phyloP scores from a whole-genome alignment of 805 yeast genomes.

The Candida tallmaniae region DNA sequence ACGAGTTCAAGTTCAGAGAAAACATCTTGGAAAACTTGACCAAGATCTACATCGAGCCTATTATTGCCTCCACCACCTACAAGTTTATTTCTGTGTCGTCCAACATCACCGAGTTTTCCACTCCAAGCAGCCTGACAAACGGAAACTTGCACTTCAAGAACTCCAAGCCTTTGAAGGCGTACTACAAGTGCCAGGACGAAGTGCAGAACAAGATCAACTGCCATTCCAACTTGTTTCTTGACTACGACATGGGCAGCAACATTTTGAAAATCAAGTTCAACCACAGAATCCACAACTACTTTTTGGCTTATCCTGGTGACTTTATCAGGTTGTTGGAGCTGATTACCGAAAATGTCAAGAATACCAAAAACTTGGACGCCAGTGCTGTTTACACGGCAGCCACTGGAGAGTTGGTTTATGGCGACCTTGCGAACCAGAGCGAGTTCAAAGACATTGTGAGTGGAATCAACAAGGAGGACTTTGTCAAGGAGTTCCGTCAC shows the following conservation, averaged over 20 bases:
- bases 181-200: constrained; percentile 17
- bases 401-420: constrained; percentile 18
- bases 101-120: constrained; percentile 25
- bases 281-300: constrained; percentile 11
- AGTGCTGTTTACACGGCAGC: constrained; percentile 6
- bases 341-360: no score
- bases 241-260: constrained; percentile 13
- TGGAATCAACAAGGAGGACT: constrained; percentile 19
- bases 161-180: constrained; percentile 20
- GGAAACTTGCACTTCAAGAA: constrained; percentile 11
- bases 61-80: constrained; percentile 30
- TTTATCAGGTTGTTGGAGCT: constrained; percentile 15
- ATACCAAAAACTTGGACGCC: no score
- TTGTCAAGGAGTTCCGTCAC: constrained; percentile 26
- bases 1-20: constrained; percentile 33
- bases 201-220: constrained; percentile 11
- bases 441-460: constrained; percentile 18
- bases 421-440: constrained; percentile 14
- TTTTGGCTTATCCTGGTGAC: constrained; percentile 11
- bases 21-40: constrained; percentile 29
- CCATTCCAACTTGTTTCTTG: constrained; percentile 14
- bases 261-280: constrained; percentile 14
- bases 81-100: constrained; percentile 25
- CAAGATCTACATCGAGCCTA: constrained; percentile 35
- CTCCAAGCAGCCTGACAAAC: constrained; percentile 3